A percentile compares a stretch with the other conserved stretches of the same genome.
Evolutionary conservation across 345 rosid species (phyloP).

Genomic region (Microcos paniculata): DNA sequence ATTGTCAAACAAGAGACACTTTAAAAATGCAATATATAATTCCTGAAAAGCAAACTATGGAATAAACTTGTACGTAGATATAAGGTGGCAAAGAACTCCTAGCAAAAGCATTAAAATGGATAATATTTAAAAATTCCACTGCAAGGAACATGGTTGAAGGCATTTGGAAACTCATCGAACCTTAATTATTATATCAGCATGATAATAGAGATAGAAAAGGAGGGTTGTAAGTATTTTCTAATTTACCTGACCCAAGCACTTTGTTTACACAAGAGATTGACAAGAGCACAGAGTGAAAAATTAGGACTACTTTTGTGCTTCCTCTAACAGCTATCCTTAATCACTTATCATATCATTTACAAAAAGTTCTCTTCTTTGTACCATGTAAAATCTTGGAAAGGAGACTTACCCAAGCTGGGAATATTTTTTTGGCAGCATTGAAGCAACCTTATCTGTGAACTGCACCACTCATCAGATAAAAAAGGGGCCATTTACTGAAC

Average conservation of each 20-base stretch:
- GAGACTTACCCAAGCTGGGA: constrained; percentile 86
- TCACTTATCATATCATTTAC: background rate
- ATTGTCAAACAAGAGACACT: background rate
- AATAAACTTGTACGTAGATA: background rate
- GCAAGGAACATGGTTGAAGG: background rate
- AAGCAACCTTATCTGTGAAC: constrained; percentile 91
- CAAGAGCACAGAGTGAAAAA: background rate
- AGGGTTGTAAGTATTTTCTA: background rate
- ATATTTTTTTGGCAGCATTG: constrained; percentile 82
- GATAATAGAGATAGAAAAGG: background rate
- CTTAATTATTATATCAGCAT: background rate
- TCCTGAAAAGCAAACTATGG: background rate
- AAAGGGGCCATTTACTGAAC: constrained; percentile 15
- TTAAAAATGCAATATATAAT: background rate
- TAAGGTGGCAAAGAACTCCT: background rate
- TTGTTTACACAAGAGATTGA: constrained; percentile 4
- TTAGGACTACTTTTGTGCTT: background rate
- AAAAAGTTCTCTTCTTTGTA: constrained; percentile 2
- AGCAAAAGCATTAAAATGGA: background rate
- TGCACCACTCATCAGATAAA: constrained; percentile 45
- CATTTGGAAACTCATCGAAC: constrained; percentile 5
- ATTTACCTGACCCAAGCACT: constrained; percentile 5
- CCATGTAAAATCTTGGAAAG: constrained; percentile 7
- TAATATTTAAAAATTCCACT: background rate
- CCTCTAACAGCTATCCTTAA: background rate